Evolutionary conservation across 2,329 filamentous ascomycete species (phyloP).

Genomic region (Aspergillus intermedius): DNA sequence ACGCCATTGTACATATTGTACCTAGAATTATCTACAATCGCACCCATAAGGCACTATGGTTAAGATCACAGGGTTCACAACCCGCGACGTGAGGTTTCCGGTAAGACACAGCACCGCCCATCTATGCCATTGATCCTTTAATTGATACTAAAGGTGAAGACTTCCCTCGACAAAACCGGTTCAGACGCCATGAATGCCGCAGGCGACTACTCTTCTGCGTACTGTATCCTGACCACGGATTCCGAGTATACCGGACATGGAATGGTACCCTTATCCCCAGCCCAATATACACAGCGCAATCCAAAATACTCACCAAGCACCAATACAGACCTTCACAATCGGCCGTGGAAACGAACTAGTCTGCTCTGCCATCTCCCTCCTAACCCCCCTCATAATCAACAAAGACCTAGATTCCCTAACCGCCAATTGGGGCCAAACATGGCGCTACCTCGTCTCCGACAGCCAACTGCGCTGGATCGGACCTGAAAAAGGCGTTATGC

Average conservation of each 20-base stretch:
- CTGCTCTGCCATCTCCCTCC: slow-evolving; percentile 72
- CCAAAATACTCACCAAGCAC: slow-evolving; percentile 3
- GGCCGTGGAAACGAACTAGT: slow-evolving; percentile 84
- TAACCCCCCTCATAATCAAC: slow-evolving; percentile 68
- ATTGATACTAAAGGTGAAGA: slow-evolving; percentile 39
- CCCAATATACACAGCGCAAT: neutral
- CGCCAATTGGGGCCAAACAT: slow-evolving; percentile 76
- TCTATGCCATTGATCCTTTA: neutral
- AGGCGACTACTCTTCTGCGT: slow-evolving; percentile 88
- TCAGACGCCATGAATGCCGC: slow-evolving; percentile 96
- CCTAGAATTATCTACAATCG: neutral
- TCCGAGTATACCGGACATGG: slow-evolving; percentile 42
- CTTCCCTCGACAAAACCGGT: slow-evolving; percentile 93
- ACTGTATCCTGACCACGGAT: slow-evolving; percentile 83
- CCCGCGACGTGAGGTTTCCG: slow-evolving; percentile 69
- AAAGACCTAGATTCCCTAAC: slow-evolving; percentile 72
- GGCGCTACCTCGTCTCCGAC: slow-evolving; percentile 87
- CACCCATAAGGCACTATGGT: slow-evolving; percentile 36
- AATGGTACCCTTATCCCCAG: slow-evolving; percentile 26
- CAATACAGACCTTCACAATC: slow-evolving; percentile 38
- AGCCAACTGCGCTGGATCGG: slow-evolving; percentile 90
- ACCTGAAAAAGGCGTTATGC: slow-evolving; percentile 88
- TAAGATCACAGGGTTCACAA: slow-evolving; percentile 65
- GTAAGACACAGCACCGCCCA: slow-evolving; percentile 24
- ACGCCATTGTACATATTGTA: neutral